phyloP scores from a whole-genome alignment of 2,329 filamentous ascomycete genomes.

The Fusarium scirpi region DNA sequence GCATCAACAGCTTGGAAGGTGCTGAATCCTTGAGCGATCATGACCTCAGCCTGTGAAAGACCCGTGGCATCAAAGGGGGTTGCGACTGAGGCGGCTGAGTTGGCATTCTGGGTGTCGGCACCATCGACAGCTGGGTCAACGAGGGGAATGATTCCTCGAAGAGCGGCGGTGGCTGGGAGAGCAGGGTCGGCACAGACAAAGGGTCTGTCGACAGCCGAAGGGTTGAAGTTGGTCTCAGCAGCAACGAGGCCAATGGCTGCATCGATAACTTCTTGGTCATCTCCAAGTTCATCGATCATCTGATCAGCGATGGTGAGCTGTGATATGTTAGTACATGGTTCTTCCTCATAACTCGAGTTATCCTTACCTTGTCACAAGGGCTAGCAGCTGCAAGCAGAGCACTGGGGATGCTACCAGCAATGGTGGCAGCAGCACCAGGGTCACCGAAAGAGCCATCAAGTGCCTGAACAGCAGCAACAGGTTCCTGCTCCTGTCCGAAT shows the following conservation, averaged over 20 bases:
- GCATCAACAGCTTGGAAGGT: conserved; percentile 64
- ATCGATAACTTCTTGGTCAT: conserved; percentile 68
- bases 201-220: conserved; percentile 69
- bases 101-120: conserved; percentile 69
- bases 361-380: conserved; percentile 70
- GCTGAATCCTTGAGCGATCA: conserved; percentile 70
- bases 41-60: conserved; percentile 74
- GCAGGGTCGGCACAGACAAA: conserved; percentile 73
- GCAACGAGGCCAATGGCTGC: conserved; percentile 73
- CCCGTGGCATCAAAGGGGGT: conserved; percentile 69
- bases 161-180: conserved; percentile 69
- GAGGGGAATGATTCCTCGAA: conserved; percentile 75
- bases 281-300: conserved; percentile 72
- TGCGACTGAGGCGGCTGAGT: conserved; percentile 64
- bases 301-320: conserved; percentile 72
- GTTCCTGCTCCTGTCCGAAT: conserved; percentile 73
- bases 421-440: conserved; percentile 71
- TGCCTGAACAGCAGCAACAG: conserved; percentile 65
- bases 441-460: conserved; percentile 63
- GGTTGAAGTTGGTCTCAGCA: conserved; percentile 81
- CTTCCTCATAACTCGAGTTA: background rate
- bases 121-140: conserved; percentile 73
- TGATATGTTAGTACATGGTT: conserved; percentile 28
- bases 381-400: conserved; percentile 73
- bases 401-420: conserved; percentile 71